Percentiles rank a stretch among this genome's conserved stretches.
Conservation (phyloP, 441 rosid species). For the Omphalea diandra region DNA sequence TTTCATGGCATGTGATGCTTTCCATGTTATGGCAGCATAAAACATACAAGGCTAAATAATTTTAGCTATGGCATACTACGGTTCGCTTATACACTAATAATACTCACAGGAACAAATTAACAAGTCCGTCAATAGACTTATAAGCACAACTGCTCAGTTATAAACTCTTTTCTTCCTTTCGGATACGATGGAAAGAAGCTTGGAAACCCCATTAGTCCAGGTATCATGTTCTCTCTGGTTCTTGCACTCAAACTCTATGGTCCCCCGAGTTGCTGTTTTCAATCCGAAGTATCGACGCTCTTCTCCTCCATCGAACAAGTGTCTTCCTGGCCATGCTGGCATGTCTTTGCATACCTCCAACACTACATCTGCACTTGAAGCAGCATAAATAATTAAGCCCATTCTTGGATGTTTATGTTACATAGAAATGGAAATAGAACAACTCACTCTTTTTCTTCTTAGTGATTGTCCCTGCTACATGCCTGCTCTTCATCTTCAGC, state of each 20-base stretch:
- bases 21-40: no score
- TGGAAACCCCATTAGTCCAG: slow-evolving; percentile 71
- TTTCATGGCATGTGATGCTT: no score
- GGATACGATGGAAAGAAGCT: slow-evolving; percentile 59
- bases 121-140: not conserved
- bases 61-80: not conserved
- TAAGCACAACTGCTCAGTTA: not conserved
- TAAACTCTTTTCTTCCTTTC: slow-evolving; percentile 42
- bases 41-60: not conserved
- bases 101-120: not conserved
- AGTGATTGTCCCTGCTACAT: slow-evolving; percentile 75
- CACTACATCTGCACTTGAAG: slow-evolving; percentile 53
- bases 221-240: slow-evolving; percentile 62
- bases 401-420: not conserved
- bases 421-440: not conserved
- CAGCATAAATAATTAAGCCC: not conserved
- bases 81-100: not conserved
- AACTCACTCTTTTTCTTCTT: slow-evolving; percentile 81
- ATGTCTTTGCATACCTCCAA: slow-evolving; percentile 63
- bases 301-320: slow-evolving; percentile 59
- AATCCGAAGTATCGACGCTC: slow-evolving; percentile 73
- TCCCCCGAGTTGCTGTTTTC: slow-evolving; percentile 60
- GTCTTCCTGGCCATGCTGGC: slow-evolving; percentile 92
- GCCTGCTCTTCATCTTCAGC: slow-evolving; percentile 86
- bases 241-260: slow-evolving; percentile 83